Evolutionary conservation across 805 yeast genomes (phyloP), one percentile per base, ranked within the genome.

Genomic region (Candida arabinofermentans): DNA sequence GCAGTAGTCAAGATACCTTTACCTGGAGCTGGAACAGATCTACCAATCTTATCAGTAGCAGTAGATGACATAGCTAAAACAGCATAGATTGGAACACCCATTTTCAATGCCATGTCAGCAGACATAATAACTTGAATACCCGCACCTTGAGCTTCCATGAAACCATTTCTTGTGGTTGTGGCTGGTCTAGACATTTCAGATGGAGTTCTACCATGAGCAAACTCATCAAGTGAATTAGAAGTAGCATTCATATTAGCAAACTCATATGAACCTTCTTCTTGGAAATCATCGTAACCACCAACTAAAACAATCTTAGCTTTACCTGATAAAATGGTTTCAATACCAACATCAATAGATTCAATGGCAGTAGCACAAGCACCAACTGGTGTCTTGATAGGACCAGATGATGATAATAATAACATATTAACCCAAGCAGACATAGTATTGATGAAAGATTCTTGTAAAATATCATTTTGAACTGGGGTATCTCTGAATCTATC

Each of bases 311-410:
- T 81, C 78, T 88, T 89, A 43, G 99, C 99, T 69, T 90, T 88
- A 55, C 96, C 96, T 37, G 89, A 72, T 55, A 87, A 69, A 58
- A 93, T 89, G 40, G 96, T 87, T 71, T 93, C 99, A 53, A 85
- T 79, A 79, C 97, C 99, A 58, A 79, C 77, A 65, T 93, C 99
- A 52, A 93, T 86, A 49, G 99, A 93, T 74, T 93, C 99, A 47
- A 93, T 85, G 42, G 99, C 93, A 53, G 99, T 93, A 39, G 99
- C 99, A 77, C 99, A 93, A 31, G 99, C 99, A 72, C 96, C 99
- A 42, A 93, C 99, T 40, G 99, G 98, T 23, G 99, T 95, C 77
- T 90, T 90, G 68, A 90, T 89, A 47, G 99, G 99, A 70, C 99
- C 99, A 45, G 97, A 88, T 5, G 98, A 85, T 14, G 98, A 91